Conservation (phyloP, 1,284 basidiomycete species). For the Termitomyces sp. region DNA sequence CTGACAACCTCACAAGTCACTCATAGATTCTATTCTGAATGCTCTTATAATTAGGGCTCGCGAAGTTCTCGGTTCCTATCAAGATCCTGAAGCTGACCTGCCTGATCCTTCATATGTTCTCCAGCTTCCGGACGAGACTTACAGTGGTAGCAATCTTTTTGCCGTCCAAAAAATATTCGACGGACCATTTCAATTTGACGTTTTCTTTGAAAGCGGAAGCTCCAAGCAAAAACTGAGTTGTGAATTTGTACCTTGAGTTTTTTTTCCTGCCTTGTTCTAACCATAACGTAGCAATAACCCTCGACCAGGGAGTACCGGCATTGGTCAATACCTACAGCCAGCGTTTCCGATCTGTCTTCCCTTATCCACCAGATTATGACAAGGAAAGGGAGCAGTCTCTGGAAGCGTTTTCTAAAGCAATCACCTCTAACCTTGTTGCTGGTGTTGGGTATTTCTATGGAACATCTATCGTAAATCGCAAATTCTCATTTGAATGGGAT, state of each 20-base stretch:
- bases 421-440: conserved; percentile 86
- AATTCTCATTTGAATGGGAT: conserved; percentile 87
- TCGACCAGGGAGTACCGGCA: conserved; percentile 66
- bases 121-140: conserved; percentile 70
- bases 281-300: conserved; percentile 39
- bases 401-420: conserved; percentile 74
- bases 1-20: neutral
- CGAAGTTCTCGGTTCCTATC: conserved; percentile 50
- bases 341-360: conserved; percentile 69
- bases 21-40: conserved; percentile 61
- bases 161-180: conserved; percentile 84
- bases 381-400: conserved; percentile 45
- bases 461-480: conserved; percentile 80
- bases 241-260: conserved; percentile 30
- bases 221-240: conserved; percentile 56
- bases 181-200: conserved; percentile 81
- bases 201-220: conserved; percentile 76
- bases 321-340: conserved; percentile 58
- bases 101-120: conserved; percentile 82
- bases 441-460: conserved; percentile 95
- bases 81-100: conserved; percentile 38
- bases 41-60: conserved; percentile 58
- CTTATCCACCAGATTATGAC: conserved; percentile 52
- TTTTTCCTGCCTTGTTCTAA: neutral
- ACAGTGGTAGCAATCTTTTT: conserved; percentile 72